Percentiles rank a stretch among this genome's conserved stretches.
phyloP scores from a whole-genome alignment of 495 filamentous ascomycete genomes.

The Tuber borchii region DNA sequence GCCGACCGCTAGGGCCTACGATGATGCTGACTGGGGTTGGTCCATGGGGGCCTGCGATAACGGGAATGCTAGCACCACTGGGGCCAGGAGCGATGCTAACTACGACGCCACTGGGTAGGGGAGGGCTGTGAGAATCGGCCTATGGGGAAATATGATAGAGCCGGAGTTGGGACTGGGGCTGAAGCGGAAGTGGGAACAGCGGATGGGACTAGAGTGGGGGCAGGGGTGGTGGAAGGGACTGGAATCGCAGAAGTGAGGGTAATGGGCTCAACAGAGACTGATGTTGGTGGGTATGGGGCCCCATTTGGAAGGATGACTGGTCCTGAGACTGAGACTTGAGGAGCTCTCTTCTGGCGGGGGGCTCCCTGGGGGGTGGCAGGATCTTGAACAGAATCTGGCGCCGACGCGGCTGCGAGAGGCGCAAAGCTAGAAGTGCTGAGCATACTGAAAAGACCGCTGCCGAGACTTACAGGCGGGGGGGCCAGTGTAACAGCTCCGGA shows the following conservation, averaged over 20 bases:
- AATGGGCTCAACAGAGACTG: neutral
- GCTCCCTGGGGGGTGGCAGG: neutral
- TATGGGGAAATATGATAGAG: neutral
- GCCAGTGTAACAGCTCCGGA: neutral
- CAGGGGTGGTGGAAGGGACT: neutral
- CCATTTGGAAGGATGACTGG: neutral
- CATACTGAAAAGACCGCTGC: too few species aligned
- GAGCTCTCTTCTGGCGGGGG: neutral
- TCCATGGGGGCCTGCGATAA: constrained; percentile 8
- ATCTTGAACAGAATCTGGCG: neutral
- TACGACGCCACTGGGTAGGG: neutral
- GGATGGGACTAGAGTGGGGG: neutral
- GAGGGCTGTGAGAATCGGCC: neutral
- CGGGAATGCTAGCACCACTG: constrained; percentile 11
- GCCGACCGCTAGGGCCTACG: constrained; percentile 11
- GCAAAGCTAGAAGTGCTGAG: neutral
- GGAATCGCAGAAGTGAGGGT: neutral
- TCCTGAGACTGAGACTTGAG: neutral
- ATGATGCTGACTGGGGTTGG: constrained; percentile 18
- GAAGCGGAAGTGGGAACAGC: constrained; percentile 9
- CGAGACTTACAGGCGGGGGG: too few species aligned
- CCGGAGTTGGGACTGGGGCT: neutral
- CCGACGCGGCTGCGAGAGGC: neutral
- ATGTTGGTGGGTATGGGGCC: neutral
- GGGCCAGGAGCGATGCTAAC: constrained; percentile 16